Evolutionary conservation across 2,329 filamentous ascomycete genomes (phyloP), one percentile per base, ranked within the genome.

Genomic region (Neodidymelliopsis sp.): DNA sequence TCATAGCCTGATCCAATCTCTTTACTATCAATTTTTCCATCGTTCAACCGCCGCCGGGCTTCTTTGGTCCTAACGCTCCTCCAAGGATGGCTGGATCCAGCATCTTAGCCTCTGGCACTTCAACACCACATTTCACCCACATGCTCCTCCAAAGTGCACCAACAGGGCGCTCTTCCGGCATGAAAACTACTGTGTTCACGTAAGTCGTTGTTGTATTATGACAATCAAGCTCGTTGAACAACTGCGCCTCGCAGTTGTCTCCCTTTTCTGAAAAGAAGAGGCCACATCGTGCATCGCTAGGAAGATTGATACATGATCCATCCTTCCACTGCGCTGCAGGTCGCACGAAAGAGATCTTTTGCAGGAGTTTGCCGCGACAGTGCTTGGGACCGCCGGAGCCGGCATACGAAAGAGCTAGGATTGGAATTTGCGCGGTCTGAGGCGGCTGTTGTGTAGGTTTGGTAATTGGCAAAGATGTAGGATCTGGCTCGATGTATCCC

Each of bases 101-200:
- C 37, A 70, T 52, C 35, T 55, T 61, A 12, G 63, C 61, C 31
- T 67, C 64, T 3, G 63, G 59, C 12, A 61, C 62, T 7, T 67
- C 63, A 6, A 71, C 57, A 15, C 67, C 67, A 51, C 69, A 72
- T 20, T 52, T 62, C 4, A 71, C 62, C 24, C 44, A 69, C 68
- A 72, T 71, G 46, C 68, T 72, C 29, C 47, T 66, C 69, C 69
- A 72, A 6, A 65, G 43, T 9, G 63, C 68, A 5, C 67, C 69
- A 2, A 68, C 62, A 6, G 63, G 40, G 24, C 66, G 59, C 39
- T 70, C 67, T 28, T 73, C 70, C 2, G 67, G 67, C 65, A 71
- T 69, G 45, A 71, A 71, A 0, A 71, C 67, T 0, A 68, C 66
- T 0, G 67, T 71, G 12, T 70, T 72, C 9, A 71, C 60, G 40